A percentile compares a stretch with the other conserved stretches of the same genome.
Evolutionary conservation across 306 rosid genomes (phyloP).

Genomic region (Acacia melanoxylon): DNA sequence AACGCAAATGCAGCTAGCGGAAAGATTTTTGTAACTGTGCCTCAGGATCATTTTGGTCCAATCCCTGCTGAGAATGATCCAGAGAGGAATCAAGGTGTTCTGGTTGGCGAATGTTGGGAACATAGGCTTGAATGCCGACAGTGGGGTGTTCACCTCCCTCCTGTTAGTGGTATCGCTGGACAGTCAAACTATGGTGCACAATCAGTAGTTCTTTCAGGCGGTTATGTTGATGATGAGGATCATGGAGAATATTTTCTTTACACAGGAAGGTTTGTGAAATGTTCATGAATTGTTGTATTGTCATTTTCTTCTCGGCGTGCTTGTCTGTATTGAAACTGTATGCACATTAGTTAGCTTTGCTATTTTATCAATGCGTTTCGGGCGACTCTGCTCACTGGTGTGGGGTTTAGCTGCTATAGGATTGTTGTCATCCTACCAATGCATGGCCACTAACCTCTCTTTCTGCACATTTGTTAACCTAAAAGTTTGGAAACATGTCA

Average conservation of each 20-base stretch:
- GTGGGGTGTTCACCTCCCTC: conserved; percentile 80
- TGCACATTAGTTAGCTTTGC: not conserved
- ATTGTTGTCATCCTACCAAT: not conserved
- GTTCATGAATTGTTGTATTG: not conserved
- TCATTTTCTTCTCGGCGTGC: not conserved
- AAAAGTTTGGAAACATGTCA: not conserved
- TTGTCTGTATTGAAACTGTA: not conserved
- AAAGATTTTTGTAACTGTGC: conserved; percentile 66
- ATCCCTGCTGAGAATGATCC: conserved; percentile 65
- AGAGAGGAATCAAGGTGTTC: conserved; percentile 51
- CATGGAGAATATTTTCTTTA: conserved; percentile 87
- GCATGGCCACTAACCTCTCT: not conserved
- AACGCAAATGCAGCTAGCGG: conserved; percentile 70
- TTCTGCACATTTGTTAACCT: not conserved
- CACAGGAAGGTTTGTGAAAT: conserved; percentile 64
- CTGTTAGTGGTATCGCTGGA: conserved; percentile 75
- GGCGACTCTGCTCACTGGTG: not conserved
- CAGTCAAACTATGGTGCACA: conserved; percentile 66
- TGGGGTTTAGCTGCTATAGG: not conserved
- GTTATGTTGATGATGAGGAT: conserved; percentile 72
- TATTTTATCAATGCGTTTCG: not conserved
- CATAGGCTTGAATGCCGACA: conserved; percentile 66
- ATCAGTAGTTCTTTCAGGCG: conserved; percentile 80
- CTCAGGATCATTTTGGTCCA: conserved; percentile 77
- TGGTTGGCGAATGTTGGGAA: conserved; percentile 66